Percentiles rank a stretch among this genome's conserved stretches.
Evolutionary conservation across 257 asterid genomes (phyloP).

Genomic region (Solanum piurae): DNA sequence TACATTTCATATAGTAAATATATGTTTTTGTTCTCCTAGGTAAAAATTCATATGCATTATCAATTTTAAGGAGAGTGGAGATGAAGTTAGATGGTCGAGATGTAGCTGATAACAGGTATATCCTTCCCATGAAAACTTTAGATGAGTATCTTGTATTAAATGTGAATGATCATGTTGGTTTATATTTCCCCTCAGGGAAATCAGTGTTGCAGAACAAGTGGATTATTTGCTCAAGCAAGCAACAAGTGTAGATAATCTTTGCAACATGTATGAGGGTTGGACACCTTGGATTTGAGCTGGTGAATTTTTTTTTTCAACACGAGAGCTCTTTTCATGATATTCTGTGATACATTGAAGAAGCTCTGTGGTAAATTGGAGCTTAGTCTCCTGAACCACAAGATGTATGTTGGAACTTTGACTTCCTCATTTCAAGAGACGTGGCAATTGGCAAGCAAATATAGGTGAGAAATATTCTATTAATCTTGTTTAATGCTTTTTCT

Average conservation of each 20-base stretch:
- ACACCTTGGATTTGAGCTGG: slow-evolving; percentile 91
- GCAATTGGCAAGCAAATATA: background rate
- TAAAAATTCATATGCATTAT: slow-evolving; percentile 79
- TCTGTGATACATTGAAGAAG: slow-evolving; percentile 4
- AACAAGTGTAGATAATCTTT: slow-evolving; percentile 77
- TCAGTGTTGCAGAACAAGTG: slow-evolving; percentile 73
- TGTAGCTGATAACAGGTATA: slow-evolving; percentile 64
- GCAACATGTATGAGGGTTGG: slow-evolving; percentile 99
- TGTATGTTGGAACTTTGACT: background rate
- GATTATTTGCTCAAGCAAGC: slow-evolving; percentile 93
- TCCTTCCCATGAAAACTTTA: slow-evolving; percentile 9
- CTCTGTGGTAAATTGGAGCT: slow-evolving; percentile 8
- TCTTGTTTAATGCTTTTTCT: background rate
- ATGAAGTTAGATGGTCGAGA: slow-evolving; percentile 94
- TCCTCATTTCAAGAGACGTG: background rate
- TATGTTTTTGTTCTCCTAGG: slow-evolving; percentile 33
- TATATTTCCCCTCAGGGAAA: slow-evolving; percentile 39
- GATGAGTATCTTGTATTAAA: background rate
- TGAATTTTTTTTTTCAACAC: background rate
- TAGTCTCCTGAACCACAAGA: slow-evolving; percentile 4
- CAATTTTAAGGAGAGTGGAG: slow-evolving; percentile 77
- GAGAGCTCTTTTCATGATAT: slow-evolving; percentile 9
- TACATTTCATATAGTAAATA: background rate
- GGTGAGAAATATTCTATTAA: background rate
- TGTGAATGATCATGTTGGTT: background rate